These are phyloP conservation scores for Solanum aculeatissimum DNA, from an alignment of 305 asterid genomes.

Conservation along the genomic window DNA sequence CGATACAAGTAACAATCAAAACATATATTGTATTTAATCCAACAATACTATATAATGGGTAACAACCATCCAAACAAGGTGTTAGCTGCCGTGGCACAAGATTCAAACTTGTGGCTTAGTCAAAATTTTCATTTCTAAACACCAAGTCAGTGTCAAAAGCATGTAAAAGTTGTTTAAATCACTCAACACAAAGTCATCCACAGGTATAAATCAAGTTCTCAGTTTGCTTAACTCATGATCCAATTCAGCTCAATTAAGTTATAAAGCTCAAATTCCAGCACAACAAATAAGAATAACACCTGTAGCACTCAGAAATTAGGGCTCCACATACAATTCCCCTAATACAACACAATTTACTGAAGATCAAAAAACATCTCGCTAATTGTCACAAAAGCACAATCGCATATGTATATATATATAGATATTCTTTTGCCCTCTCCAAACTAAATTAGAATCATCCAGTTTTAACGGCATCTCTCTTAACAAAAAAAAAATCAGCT, in stretches of 20 bases:
- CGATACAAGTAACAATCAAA: too few species aligned
- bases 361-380: not conserved
- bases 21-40: too few species aligned
- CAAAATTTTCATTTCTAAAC: not conserved
- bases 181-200: not conserved
- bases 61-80: too few species aligned
- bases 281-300: not conserved
- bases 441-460: not conserved
- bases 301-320: not conserved
- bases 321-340: not conserved
- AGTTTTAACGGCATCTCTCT: not conserved
- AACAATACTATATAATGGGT: too few species aligned
- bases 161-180: not conserved
- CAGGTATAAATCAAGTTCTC: not conserved
- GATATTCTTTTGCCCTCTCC: not conserved
- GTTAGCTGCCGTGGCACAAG: not conserved
- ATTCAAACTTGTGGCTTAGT: not conserved
- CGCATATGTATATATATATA: too few species aligned
- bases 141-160: not conserved
- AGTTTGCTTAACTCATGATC: not conserved
- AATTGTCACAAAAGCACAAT: not conserved
- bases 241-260: constrained; percentile 2
- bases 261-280: not conserved
- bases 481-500: not conserved
- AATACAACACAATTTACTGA: not conserved